Evolutionary conservation across 106 monocot species (phyloP).

Genomic region (Ottelia alismoides): DNA sequence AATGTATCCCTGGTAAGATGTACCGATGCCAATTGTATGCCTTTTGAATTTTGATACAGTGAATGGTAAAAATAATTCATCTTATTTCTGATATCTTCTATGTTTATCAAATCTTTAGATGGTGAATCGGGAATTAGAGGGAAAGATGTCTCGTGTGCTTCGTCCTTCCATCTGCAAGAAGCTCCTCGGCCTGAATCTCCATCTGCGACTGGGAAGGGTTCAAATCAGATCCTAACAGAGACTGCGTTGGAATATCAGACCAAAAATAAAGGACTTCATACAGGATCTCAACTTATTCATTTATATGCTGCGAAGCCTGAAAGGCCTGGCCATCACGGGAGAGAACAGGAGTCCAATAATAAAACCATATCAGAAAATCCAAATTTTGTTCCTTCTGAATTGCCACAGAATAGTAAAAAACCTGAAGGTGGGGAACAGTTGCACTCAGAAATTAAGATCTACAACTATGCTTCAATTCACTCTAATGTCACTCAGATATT

Average conservation of each 20-base stretch:
- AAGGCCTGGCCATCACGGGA: constrained; percentile 1
- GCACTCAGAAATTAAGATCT: too few species aligned
- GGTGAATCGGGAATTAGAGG: constrained; percentile 68
- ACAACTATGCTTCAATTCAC: too few species aligned
- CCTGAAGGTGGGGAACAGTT: too few species aligned
- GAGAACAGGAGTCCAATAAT: constrained; percentile 7
- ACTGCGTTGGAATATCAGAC: constrained; percentile 10
- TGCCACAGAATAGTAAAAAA: too few species aligned
- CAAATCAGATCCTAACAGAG: constrained; percentile 32
- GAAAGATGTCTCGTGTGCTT: constrained; percentile 36
- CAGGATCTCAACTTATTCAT: constrained; percentile 4
- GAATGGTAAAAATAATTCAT: neutral
- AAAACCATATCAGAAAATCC: too few species aligned
- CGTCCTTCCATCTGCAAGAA: constrained; percentile 28
- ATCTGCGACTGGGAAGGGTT: constrained; percentile 47
- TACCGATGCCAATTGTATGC: neutral
- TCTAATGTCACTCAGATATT: too few species aligned
- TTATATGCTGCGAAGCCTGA: constrained; percentile 10
- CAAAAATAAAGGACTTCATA: too few species aligned
- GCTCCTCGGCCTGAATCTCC: constrained; percentile 27
- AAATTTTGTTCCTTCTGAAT: too few species aligned
- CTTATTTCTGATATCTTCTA: neutral
- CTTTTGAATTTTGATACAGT: neutral
- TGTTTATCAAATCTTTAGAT: constrained; percentile 26
- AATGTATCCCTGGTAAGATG: constrained; percentile 28